Percentiles rank a stretch among this genome's conserved stretches.
phyloP scores from a whole-genome alignment of 2,329 filamentous ascomycete genomes.

The Pseudocercospora fuligena region DNA sequence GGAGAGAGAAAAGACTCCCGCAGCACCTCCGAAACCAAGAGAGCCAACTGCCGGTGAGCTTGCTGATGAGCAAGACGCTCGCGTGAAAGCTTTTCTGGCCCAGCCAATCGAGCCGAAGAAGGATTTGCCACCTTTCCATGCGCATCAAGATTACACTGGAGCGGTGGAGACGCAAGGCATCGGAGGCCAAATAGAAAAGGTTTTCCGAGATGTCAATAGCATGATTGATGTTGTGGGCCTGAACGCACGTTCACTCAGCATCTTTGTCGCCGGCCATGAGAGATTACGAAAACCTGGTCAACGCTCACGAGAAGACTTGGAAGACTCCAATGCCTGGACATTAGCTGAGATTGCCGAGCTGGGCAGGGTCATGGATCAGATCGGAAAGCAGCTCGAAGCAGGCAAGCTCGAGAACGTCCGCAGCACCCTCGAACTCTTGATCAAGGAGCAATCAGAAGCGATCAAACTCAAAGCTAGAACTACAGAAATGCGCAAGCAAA shows the following conservation, averaged over 20 bases:
- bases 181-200: conserved; percentile 54
- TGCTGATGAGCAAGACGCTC: conserved; percentile 71
- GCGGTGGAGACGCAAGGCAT: conserved; percentile 47
- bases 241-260: conserved; percentile 71
- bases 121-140: conserved; percentile 70
- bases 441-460: conserved; percentile 70
- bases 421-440: conserved; percentile 69
- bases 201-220: conserved; percentile 81
- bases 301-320: conserved; percentile 66
- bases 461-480: conserved; percentile 74
- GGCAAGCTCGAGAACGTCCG: conserved; percentile 71
- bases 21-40: conserved; percentile 40
- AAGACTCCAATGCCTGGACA: conserved; percentile 64
- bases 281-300: conserved; percentile 56
- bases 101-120: conserved; percentile 66
- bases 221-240: conserved; percentile 94
- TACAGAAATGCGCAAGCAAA: conserved; percentile 76
- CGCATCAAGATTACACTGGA: conserved; percentile 53
- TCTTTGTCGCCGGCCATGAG: conserved; percentile 69
- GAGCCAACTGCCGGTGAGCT: conserved; percentile 54
- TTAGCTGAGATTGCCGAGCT: conserved; percentile 77
- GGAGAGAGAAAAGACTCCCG: conserved; percentile 33
- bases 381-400: conserved; percentile 69
- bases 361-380: conserved; percentile 52
- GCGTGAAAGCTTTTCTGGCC: conserved; percentile 66